A percentile compares a stretch with the other conserved stretches of the same genome.
These are phyloP conservation scores for Neurospora sp. DNA, from an alignment of 495 filamentous ascomycete species.

Conservation along the genomic window DNA sequence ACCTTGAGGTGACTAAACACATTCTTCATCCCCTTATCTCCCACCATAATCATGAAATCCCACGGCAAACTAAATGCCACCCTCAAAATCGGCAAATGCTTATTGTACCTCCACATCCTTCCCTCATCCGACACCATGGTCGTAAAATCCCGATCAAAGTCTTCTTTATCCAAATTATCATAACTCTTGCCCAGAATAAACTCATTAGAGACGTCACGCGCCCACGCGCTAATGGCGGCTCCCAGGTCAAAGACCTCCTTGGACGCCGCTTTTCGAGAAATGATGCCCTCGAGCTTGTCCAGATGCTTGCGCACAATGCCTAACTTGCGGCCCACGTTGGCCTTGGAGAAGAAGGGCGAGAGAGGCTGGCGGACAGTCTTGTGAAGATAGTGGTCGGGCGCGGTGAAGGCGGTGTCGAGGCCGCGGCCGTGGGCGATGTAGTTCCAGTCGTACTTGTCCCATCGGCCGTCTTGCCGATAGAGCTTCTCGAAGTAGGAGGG, in stretches of 20 bases:
- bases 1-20: slow-evolving; percentile 18
- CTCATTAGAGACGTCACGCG: slow-evolving; percentile 14
- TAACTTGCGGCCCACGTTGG: slow-evolving; percentile 11
- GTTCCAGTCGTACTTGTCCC: slow-evolving; percentile 21
- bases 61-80: slow-evolving; percentile 15
- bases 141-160: slow-evolving; percentile 14
- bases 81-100: slow-evolving; percentile 18
- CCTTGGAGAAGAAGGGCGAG: slow-evolving; percentile 17
- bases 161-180: slow-evolving; percentile 16
- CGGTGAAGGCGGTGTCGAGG: slow-evolving; percentile 7
- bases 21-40: slow-evolving; percentile 9
- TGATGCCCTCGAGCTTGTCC: slow-evolving; percentile 20
- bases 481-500: slow-evolving; percentile 19
- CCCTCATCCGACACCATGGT: slow-evolving; percentile 7
- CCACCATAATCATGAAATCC: slow-evolving; percentile 12
- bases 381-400: slow-evolving; percentile 16
- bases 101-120: slow-evolving; percentile 17
- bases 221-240: slow-evolving; percentile 21
- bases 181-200: slow-evolving; percentile 20
- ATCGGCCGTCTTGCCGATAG: slow-evolving; percentile 19
- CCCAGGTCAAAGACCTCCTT: slow-evolving; percentile 18
- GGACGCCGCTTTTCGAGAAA: slow-evolving; percentile 3
- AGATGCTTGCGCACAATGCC: slow-evolving; percentile 13
- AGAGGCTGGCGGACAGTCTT: slow-evolving; percentile 10
- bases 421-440: slow-evolving; percentile 13